Conservation (phyloP, 2,329 filamentous ascomycete species). For the Penicillium thymicola region DNA sequence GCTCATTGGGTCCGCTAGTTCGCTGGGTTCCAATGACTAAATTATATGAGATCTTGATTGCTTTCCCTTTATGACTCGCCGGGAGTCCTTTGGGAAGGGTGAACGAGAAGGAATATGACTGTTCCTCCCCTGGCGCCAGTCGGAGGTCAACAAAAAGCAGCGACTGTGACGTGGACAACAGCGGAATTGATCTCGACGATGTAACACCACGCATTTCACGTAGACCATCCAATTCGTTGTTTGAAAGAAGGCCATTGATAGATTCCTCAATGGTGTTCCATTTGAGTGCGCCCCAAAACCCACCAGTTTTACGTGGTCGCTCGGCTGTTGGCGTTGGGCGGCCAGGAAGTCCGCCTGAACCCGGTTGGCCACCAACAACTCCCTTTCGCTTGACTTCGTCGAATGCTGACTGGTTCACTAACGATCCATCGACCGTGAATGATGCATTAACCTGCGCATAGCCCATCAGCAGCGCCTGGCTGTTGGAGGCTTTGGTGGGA, state of each 20-base stretch:
- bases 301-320: constrained; percentile 62
- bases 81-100: constrained; percentile 83
- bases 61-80: constrained; percentile 83
- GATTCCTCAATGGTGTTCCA: constrained; percentile 88
- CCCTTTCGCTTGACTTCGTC: constrained; percentile 95
- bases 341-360: constrained; percentile 67
- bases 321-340: constrained; percentile 50
- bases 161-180: constrained; percentile 93
- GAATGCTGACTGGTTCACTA: constrained; percentile 85
- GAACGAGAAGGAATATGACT: constrained; percentile 82
- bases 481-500: constrained; percentile 17
- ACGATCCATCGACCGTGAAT: constrained; percentile 85
- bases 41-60: constrained; percentile 90
- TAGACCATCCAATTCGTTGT: constrained; percentile 84
- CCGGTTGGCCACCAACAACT: constrained; percentile 76
- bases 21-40: constrained; percentile 89
- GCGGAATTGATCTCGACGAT: constrained; percentile 79
- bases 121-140: constrained; percentile 82
- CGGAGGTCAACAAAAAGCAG: constrained; percentile 92
- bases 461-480: constrained; percentile 91
- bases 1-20: constrained; percentile 70
- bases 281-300: constrained; percentile 77
- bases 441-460: constrained; percentile 92
- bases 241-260: constrained; percentile 80
- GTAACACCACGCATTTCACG: constrained; percentile 90